phyloP scores from a whole-genome alignment of 208 protist genomes.

The Acanthamoeba lenticulata region DNA sequence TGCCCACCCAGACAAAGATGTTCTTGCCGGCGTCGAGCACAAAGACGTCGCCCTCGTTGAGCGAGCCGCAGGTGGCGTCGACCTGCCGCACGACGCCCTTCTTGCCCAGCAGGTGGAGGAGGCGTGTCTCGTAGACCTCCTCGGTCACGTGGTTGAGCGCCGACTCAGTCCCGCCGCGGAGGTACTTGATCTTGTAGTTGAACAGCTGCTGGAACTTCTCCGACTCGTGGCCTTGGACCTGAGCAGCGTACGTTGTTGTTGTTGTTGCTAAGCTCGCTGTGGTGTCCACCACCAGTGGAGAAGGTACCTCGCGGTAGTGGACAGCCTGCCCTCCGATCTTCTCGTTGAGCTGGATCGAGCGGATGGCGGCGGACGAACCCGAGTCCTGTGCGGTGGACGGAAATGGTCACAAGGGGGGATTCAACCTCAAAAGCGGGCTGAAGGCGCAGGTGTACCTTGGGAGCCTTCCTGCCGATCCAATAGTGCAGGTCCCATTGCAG shows the following conservation, averaged over 20 bases:
- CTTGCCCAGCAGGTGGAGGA: conserved; percentile 81
- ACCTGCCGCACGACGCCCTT: conserved; percentile 52
- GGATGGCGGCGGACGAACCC: conserved; percentile 12
- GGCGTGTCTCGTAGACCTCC: conserved; percentile 77
- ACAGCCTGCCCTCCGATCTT: conserved; percentile 82
- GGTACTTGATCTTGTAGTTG: conserved; percentile 74
- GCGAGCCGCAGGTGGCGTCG: not conserved
- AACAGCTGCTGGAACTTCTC: conserved; percentile 71
- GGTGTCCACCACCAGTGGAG: not conserved
- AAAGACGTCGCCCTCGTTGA: conserved; percentile 87
- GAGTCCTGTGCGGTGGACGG: not conserved
- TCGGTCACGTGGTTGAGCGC: conserved; percentile 86
- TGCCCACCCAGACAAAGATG: conserved; percentile 82
- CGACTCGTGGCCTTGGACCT: conserved; percentile 81
- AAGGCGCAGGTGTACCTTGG: conserved; percentile 5
- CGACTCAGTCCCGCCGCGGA: conserved; percentile 83
- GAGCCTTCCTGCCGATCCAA: conserved; percentile 32
- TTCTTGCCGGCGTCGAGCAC: conserved; percentile 82
- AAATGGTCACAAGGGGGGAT: not conserved
- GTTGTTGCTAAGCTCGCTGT: not conserved
- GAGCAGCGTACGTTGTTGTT: not conserved
- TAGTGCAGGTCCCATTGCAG: conserved; percentile 62
- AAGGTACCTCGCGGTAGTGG: conserved; percentile 83
- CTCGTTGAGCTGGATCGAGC: conserved; percentile 89
- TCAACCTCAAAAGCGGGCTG: not conserved